Conservation (phyloP, 768 basidiomycete genomes). For the Candolleomyces eurysporus region DNA sequence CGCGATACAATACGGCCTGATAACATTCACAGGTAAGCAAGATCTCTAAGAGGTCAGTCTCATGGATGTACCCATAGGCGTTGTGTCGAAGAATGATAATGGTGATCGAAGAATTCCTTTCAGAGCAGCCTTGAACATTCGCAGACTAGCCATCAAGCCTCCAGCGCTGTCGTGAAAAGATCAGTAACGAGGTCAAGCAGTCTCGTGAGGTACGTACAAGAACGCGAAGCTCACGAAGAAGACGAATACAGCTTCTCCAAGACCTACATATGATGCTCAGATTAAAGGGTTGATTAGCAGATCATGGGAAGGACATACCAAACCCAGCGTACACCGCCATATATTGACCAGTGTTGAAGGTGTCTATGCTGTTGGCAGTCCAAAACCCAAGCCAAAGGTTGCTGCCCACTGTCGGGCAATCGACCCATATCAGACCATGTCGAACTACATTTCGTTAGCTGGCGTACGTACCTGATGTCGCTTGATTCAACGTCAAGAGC, state of each 20-base stretch:
- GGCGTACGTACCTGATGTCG: slow-evolving; percentile 41
- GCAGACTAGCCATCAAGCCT: slow-evolving; percentile 38
- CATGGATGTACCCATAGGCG: slow-evolving; percentile 41
- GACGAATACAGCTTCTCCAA: no score
- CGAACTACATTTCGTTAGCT: slow-evolving; percentile 22
- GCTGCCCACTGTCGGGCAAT: slow-evolving; percentile 45
- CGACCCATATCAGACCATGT: background rate
- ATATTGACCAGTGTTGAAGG: slow-evolving; percentile 59
- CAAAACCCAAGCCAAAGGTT: slow-evolving; percentile 73
- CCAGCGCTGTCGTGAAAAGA: slow-evolving; percentile 16
- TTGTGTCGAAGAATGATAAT: slow-evolving; percentile 69
- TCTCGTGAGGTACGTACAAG: no score
- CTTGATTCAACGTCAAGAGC: slow-evolving; percentile 47
- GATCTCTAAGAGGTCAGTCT: no score
- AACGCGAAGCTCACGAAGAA: no score
- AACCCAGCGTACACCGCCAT: slow-evolving; percentile 57
- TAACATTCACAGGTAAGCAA: no score
- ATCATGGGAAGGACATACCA: slow-evolving; percentile 29
- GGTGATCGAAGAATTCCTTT: slow-evolving; percentile 57
- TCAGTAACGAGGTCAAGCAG: no score
- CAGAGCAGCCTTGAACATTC: slow-evolving; percentile 56
- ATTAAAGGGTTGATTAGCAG: no score
- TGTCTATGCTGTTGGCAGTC: slow-evolving; percentile 49
- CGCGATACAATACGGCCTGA: slow-evolving; percentile 48
- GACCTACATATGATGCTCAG: no score